Evolutionary conservation across 1,284 basidiomycete genomes (phyloP).

Genomic region (Termitomyces sp.): DNA sequence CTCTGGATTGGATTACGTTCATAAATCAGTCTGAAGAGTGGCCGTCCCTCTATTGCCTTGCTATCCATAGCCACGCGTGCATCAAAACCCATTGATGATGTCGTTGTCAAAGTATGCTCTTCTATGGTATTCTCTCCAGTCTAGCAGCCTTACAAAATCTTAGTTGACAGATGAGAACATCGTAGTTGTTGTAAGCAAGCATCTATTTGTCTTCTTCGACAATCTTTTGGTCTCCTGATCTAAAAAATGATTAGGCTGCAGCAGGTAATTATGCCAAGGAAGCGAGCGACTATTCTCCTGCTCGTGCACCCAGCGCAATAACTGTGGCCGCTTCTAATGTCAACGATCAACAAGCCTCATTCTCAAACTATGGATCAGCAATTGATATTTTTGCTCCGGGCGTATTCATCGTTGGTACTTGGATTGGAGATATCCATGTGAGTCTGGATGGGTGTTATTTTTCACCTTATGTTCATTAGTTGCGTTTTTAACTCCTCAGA

Average conservation of each 20-base stretch:
- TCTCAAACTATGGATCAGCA: not conserved
- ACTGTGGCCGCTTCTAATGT: not conserved
- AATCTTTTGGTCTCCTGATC: too few relatives aligned
- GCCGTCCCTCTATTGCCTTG: not conserved
- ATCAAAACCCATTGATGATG: not conserved
- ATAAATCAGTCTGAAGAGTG: not conserved
- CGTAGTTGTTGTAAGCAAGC: not conserved
- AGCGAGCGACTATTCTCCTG: not conserved
- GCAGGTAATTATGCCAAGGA: not conserved
- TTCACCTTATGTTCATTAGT: too few relatives aligned
- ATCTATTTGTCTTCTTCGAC: too few relatives aligned
- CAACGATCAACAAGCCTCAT: not conserved
- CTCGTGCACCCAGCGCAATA: not conserved
- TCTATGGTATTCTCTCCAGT: too few relatives aligned
- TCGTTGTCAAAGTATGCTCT: not conserved
- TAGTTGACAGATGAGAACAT: not conserved
- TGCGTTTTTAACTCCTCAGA: too few relatives aligned
- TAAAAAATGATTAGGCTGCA: not conserved
- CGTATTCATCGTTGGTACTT: not conserved
- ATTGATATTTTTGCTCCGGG: not conserved
- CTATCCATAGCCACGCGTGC: not conserved
- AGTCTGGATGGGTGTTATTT: too few relatives aligned
- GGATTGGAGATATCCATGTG: not conserved
- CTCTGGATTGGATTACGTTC: not conserved
- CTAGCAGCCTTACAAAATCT: too few relatives aligned